phyloP scores from a whole-genome alignment of 371 early-diverging fungal species.

The Dichotomocladium elegans region DNA sequence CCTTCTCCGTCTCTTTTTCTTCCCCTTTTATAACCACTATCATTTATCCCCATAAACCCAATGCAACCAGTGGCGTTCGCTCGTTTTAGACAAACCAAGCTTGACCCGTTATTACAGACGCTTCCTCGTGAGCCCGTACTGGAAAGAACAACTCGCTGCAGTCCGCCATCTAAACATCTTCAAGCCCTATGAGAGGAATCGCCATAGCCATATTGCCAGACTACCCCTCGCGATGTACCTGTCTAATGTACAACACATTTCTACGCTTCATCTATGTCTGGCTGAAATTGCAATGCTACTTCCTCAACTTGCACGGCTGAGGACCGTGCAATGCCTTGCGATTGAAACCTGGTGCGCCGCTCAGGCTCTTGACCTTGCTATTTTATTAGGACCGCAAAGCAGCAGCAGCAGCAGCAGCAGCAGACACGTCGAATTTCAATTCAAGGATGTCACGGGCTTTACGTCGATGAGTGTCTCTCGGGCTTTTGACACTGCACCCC shows the following conservation, averaged over 20 bases:
- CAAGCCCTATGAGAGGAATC: not conserved
- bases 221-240: not conserved
- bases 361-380: not conserved
- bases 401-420: no score
- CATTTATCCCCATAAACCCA: not conserved
- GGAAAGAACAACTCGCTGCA: not conserved
- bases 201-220: not conserved
- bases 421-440: not conserved
- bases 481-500: no score
- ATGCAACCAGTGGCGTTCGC: conserved; percentile 8
- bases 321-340: not conserved
- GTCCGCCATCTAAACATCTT: not conserved
- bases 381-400: not conserved
- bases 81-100: conserved; percentile 6
- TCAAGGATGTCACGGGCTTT: not conserved
- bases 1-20: not conserved
- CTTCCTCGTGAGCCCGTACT: not conserved
- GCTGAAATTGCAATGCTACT: not conserved
- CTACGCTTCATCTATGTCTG: not conserved
- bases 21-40: not conserved
- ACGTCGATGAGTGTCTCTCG: not conserved
- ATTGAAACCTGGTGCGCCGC: conserved; percentile 2
- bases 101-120: not conserved
- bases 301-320: not conserved
- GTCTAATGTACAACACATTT: not conserved